Base-by-base conservation (phyloP, 2,329 filamentous ascomycete species). In the Colletotrichum echinochloae region DNA sequence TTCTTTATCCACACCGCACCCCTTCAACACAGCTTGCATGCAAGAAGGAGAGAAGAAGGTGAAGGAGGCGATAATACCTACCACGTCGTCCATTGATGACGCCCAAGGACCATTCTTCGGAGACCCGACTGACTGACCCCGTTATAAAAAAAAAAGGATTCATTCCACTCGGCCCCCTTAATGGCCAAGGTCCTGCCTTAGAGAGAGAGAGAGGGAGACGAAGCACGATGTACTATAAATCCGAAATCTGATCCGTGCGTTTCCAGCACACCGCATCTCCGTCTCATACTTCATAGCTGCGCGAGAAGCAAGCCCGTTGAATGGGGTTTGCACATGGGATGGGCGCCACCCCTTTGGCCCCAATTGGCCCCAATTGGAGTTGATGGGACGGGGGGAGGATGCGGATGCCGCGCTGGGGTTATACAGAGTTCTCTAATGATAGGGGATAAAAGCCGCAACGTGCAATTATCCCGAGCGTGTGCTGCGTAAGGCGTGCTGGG, bases 401-500 rank as follows among this genome's bases (percentile, higher is more conserved):
- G 9, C 16, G 18, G 35, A n/a, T 37, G 28, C 26, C 18, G 26
- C 33, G 56, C 28, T 35, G 30, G 20, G 62, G 44, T 55, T 30
- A 14, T 35, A 26, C 35, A 44, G 12, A 44, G 44, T 20, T 49
- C 44, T 37, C 33, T 30, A 23, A 39, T 28, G 30, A 37, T 28
- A 11, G 9, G n/a, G 52, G 26, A 54, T 23, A 49, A 23, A n/a
- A 54, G 66, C 52, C 51, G 37, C 62, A 16, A 39, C 26, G 37
- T 46, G 65, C 44, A 57, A 46, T 33, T 35, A 57, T 57, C 41
- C 60, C 23, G 46, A 60, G 30, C n/a, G 30, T 35, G 18, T 56
- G 30, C n/a, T 37, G 57, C 39, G 52, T 57, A 59, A 67, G 67
- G 63, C 64, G 51, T 52, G 44, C 56, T 48, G 57, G 64, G 64